Percentiles rank a stretch among this genome's conserved stretches.
These are phyloP conservation scores for Thalia dealbata DNA, from an alignment of 176 grass and related monocot species.

Conservation along the genomic window DNA sequence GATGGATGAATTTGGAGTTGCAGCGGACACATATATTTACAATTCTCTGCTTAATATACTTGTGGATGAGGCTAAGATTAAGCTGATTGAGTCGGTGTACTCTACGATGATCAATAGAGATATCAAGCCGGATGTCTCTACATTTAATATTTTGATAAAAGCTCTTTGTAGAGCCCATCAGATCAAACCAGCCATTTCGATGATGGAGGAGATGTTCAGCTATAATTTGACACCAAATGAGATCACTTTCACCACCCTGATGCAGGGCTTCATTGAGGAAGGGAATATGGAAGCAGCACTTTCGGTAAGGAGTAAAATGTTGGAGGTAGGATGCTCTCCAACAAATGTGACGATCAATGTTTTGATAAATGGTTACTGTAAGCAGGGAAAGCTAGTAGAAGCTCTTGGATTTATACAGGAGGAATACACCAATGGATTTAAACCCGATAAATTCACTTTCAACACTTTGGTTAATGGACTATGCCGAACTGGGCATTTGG, in stretches of 20 bases:
- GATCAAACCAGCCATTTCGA: slow-evolving; percentile 36
- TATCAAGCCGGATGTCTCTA: slow-evolving; percentile 36
- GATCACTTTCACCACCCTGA: slow-evolving; percentile 52
- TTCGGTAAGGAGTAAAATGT: slow-evolving; percentile 51
- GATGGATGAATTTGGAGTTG: slow-evolving; percentile 35
- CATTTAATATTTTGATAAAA: slow-evolving; percentile 62
- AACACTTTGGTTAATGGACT: slow-evolving; percentile 56
- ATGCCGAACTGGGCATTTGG: slow-evolving; percentile 54
- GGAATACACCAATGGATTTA: slow-evolving; percentile 43
- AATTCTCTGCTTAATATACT: slow-evolving; percentile 60
- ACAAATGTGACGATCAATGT: slow-evolving; percentile 55
- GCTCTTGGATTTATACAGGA: slow-evolving; percentile 50
- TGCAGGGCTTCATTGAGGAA: slow-evolving; percentile 79
- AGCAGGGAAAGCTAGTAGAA: slow-evolving; percentile 47
- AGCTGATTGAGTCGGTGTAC: slow-evolving; percentile 57
- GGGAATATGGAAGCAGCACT: slow-evolving; percentile 61
- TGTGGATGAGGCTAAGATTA: slow-evolving; percentile 52
- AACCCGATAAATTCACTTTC: slow-evolving; percentile 53
- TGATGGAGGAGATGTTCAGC: slow-evolving; percentile 76
- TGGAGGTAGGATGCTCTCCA: slow-evolving; percentile 36
- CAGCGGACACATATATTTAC: slow-evolving; percentile 31
- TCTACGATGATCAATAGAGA: slow-evolving; percentile 38
- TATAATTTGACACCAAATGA: slow-evolving; percentile 33
- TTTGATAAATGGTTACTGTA: slow-evolving; percentile 67
- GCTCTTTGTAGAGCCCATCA: slow-evolving; percentile 58